phyloP scores from a whole-genome alignment of 163 green algal species.

The Volvox carteri region DNA sequence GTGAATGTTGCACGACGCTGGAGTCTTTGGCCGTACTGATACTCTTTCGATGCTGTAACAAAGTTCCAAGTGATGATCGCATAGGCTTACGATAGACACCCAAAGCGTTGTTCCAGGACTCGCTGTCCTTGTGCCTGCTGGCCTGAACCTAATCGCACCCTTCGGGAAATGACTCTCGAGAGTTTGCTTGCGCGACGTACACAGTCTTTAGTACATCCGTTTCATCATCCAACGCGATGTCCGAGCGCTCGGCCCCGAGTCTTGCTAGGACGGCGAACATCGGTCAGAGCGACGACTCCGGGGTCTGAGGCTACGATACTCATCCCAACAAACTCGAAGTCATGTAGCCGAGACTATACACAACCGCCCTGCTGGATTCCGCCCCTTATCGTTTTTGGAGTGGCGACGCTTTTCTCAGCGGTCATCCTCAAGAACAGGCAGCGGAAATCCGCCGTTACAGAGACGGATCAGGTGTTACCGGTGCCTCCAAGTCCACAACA shows the following conservation, averaged over 20 bases:
- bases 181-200: background rate
- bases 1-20: too few species aligned
- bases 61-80: too few species aligned
- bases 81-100: too few species aligned
- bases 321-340: background rate
- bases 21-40: too few species aligned
- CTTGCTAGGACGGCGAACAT: background rate
- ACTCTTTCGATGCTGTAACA: too few species aligned
- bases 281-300: background rate
- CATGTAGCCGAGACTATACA: constrained; percentile 21
- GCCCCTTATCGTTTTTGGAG: constrained; percentile 43
- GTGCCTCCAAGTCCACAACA: constrained; percentile 51
- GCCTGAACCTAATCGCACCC: background rate
- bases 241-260: background rate
- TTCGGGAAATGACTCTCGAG: background rate
- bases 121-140: constrained; percentile 8
- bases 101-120: too few species aligned
- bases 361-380: constrained; percentile 56
- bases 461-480: constrained; percentile 42
- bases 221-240: background rate
- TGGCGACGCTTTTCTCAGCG: constrained; percentile 42
- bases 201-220: background rate
- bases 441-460: constrained; percentile 48
- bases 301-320: constrained; percentile 12
- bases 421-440: constrained; percentile 56